Evolutionary conservation across 2,329 filamentous ascomycete species (phyloP).

Genomic region (Capronia americana): DNA sequence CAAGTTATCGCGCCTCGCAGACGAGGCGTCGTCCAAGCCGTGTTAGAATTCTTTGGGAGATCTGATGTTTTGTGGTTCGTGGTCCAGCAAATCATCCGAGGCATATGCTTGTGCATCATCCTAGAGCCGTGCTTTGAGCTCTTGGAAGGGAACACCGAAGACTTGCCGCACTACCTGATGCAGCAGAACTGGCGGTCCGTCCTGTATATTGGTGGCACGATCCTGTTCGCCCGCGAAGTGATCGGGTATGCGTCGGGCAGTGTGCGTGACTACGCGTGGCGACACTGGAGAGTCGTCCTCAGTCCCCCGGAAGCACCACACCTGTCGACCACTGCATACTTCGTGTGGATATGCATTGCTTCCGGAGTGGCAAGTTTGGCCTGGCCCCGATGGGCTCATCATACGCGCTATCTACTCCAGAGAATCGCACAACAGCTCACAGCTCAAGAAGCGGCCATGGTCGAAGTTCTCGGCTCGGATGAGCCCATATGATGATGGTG

Average conservation of each 20-base stretch:
- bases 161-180: not conserved
- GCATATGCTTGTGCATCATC: not conserved
- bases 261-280: not conserved
- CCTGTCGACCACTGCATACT: not conserved
- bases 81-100: slow-evolving; percentile 1
- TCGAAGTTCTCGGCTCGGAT: not conserved
- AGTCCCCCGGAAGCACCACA: slow-evolving; percentile 2
- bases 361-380: not conserved
- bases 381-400: not conserved
- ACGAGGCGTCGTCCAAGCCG: not conserved
- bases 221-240: not conserved
- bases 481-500: not conserved
- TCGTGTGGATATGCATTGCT: slow-evolving; percentile 1
- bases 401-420: not conserved
- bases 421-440: not conserved
- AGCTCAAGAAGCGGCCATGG: not conserved
- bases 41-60: not conserved
- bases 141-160: not conserved
- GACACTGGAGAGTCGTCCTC: not conserved
- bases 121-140: slow-evolving; percentile 3
- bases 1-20: not conserved
- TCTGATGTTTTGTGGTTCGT: slow-evolving; percentile 2
- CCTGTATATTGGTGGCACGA: not conserved
- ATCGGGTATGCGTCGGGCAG: not conserved
- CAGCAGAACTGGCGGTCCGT: not conserved